A percentile compares a stretch with the other conserved stretches of the same genome.
Conservation (phyloP, 805 yeast species). For the Candida ovalis region DNA sequence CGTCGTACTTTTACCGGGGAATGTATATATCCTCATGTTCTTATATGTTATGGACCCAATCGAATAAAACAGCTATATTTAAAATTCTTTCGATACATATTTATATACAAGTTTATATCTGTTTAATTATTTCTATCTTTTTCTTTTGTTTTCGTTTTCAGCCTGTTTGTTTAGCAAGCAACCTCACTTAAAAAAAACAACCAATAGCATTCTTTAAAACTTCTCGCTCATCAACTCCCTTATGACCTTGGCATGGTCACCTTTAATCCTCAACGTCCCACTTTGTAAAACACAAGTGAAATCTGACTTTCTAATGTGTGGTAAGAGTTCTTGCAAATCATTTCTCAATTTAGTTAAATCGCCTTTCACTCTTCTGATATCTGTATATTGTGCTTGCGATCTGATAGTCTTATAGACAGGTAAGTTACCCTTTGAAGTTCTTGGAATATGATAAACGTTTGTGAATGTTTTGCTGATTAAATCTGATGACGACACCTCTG, state of each 20-base stretch:
- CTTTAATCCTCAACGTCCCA: slow-evolving; percentile 49
- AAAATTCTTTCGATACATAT: neutral
- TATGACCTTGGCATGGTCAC: slow-evolving; percentile 38
- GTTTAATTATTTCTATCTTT: too few relatives aligned
- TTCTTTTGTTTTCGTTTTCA: too few relatives aligned
- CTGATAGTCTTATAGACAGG: slow-evolving; percentile 78
- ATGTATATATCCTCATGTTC: too few relatives aligned
- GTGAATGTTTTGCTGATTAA: slow-evolving; percentile 32
- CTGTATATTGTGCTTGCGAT: slow-evolving; percentile 62
- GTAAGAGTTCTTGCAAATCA: slow-evolving; percentile 54
- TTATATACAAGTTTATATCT: neutral
- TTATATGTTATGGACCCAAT: too few relatives aligned
- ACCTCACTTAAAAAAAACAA: neutral
- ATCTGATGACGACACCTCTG: slow-evolving; percentile 21
- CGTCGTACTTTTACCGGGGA: too few relatives aligned
- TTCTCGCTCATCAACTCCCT: slow-evolving; percentile 31
- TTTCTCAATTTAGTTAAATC: slow-evolving; percentile 59
- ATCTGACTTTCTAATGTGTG: slow-evolving; percentile 39
- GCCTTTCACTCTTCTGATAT: slow-evolving; percentile 68
- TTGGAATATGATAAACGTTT: slow-evolving; percentile 39
- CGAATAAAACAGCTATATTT: neutral
- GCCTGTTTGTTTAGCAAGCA: neutral
- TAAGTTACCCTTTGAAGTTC: slow-evolving; percentile 62
- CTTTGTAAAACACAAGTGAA: slow-evolving; percentile 49
- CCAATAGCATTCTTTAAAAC: slow-evolving; percentile 19